Evolutionary conservation across 106 monocot genomes (phyloP).

Genomic region (Acanthochlamys bracteata): DNA sequence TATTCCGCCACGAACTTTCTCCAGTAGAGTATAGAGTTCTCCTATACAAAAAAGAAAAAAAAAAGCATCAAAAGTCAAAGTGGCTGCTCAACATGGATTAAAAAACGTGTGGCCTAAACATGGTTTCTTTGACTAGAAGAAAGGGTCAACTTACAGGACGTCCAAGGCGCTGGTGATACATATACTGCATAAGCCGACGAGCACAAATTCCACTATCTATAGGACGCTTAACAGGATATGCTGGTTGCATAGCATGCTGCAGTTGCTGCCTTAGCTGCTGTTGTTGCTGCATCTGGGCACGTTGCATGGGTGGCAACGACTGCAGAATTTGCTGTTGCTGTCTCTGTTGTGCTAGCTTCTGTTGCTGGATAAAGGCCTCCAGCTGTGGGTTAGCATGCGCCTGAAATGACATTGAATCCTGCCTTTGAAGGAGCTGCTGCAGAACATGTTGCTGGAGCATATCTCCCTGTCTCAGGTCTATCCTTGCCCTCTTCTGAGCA

Average conservation of each 20-base stretch:
- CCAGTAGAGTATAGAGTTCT: slow-evolving; percentile 86
- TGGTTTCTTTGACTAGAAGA: background rate
- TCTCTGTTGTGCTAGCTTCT: slow-evolving; percentile 42
- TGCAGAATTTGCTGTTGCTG: slow-evolving; percentile 72
- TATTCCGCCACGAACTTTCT: slow-evolving; percentile 83
- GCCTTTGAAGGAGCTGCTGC: slow-evolving; percentile 68
- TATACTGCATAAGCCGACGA: slow-evolving; percentile 81
- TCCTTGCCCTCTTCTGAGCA: slow-evolving; percentile 53
- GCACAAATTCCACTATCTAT: slow-evolving; percentile 68
- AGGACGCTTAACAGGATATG: slow-evolving; percentile 27
- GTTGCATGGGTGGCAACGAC: slow-evolving; percentile 60
- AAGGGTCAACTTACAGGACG: slow-evolving; percentile 44
- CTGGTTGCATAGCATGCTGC: slow-evolving; percentile 39
- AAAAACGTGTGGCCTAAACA: background rate
- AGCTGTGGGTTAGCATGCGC: slow-evolving; percentile 61
- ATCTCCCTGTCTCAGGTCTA: slow-evolving; percentile 62
- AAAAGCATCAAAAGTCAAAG: background rate
- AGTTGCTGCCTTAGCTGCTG: slow-evolving; percentile 43
- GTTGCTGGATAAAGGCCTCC: slow-evolving; percentile 72
- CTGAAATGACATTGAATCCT: slow-evolving; percentile 38
- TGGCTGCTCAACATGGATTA: no score
- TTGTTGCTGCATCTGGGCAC: slow-evolving; percentile 39
- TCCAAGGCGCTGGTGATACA: slow-evolving; percentile 79
- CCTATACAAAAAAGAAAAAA: slow-evolving; percentile 32
- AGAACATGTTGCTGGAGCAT: slow-evolving; percentile 54